These are phyloP conservation scores for Apiospora malaysiana DNA, from an alignment of 2,329 filamentous ascomycete species.

Conservation along the genomic window DNA sequence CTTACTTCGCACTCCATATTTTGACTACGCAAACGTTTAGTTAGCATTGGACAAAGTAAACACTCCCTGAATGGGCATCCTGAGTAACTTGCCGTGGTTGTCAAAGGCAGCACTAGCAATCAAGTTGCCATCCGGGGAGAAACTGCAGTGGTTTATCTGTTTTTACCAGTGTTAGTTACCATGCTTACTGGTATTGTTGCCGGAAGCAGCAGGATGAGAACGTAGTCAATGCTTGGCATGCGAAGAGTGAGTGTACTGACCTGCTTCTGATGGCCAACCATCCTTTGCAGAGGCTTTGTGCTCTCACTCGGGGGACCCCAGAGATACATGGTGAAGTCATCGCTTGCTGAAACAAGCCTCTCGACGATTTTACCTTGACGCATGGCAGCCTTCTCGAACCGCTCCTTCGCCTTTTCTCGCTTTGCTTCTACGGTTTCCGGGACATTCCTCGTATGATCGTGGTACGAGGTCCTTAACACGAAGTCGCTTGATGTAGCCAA, in stretches of 20 bases:
- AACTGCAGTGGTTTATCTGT: slow-evolving; percentile 93
- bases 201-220: not conserved
- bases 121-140: slow-evolving; percentile 86
- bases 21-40: slow-evolving; percentile 58
- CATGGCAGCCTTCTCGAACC: slow-evolving; percentile 85
- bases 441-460: slow-evolving; percentile 76
- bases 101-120: slow-evolving; percentile 93
- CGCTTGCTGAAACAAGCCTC: slow-evolving; percentile 85
- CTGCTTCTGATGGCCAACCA: slow-evolving; percentile 88
- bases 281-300: slow-evolving; percentile 83
- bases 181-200: not conserved
- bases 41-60: not conserved
- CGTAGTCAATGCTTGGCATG: not conserved
- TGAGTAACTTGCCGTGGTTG: slow-evolving; percentile 68
- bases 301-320: slow-evolving; percentile 79
- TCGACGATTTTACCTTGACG: slow-evolving; percentile 80
- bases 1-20: slow-evolving; percentile 79
- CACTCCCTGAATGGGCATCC: not conserved
- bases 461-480: slow-evolving; percentile 82
- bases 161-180: not conserved
- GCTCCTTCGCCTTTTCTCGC: slow-evolving; percentile 74
- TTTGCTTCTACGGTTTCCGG: slow-evolving; percentile 75
- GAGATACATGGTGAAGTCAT: slow-evolving; percentile 95
- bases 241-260: not conserved
- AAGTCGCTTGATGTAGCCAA: slow-evolving; percentile 93